Evolutionary conservation across 2,329 filamentous ascomycete species (phyloP).

Genomic region (Volutella citrinella): DNA sequence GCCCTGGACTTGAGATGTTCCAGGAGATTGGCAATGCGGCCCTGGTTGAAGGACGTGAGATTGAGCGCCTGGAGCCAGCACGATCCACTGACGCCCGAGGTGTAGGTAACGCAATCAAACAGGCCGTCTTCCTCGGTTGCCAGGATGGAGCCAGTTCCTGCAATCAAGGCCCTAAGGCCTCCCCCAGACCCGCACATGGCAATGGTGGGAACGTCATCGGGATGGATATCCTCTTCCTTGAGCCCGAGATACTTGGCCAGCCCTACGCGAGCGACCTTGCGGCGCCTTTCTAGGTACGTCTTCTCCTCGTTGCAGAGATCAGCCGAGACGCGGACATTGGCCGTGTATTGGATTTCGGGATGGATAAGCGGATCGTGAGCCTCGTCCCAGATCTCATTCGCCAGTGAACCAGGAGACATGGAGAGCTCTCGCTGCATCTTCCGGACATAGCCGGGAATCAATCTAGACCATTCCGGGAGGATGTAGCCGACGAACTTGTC

Average conservation of each 20-base stretch:
- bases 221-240: constrained; percentile 76
- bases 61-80: constrained; percentile 94
- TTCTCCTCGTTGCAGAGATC: constrained; percentile 83
- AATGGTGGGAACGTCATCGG: constrained; percentile 89
- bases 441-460: constrained; percentile 70
- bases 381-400: constrained; percentile 91
- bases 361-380: constrained; percentile 80
- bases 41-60: constrained; percentile 66
- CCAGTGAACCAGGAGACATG: constrained; percentile 81
- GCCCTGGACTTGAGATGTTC: constrained; percentile 84
- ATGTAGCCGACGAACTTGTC: constrained; percentile 67
- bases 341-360: constrained; percentile 82
- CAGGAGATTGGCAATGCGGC: constrained; percentile 67
- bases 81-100: constrained; percentile 89
- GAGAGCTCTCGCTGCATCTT: constrained; percentile 88
- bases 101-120: constrained; percentile 93
- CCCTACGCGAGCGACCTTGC: constrained; percentile 65
- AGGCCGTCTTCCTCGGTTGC: constrained; percentile 83
- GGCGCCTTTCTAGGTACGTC: constrained; percentile 67
- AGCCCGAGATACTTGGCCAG: constrained; percentile 81
- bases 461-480: constrained; percentile 77
- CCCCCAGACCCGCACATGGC: constrained; percentile 94
- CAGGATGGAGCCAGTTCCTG: constrained; percentile 82
- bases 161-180: constrained; percentile 83
- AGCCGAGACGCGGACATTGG: constrained; percentile 75